phyloP scores from a whole-genome alignment of 345 rosid species.

The Lagerstroemia speciosa region DNA sequence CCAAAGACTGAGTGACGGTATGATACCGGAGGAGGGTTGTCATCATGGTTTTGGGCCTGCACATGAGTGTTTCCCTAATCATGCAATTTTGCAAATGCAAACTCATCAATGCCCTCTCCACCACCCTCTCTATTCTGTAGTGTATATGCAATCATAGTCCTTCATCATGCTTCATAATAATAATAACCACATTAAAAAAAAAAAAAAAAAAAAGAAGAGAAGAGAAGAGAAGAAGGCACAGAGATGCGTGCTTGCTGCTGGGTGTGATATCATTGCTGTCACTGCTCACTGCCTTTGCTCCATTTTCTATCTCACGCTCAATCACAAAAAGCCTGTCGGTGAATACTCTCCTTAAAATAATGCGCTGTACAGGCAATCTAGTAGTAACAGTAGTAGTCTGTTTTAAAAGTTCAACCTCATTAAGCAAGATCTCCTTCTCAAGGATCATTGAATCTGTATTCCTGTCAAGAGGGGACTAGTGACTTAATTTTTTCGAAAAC shows the following conservation, averaged over 20 bases:
- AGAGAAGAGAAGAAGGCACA: not conserved
- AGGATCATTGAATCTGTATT: too few relatives aligned
- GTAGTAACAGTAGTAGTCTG: too few relatives aligned
- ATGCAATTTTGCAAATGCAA: not conserved
- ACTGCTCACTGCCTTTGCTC: not conserved
- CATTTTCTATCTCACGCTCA: too few relatives aligned
- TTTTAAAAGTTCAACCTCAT: too few relatives aligned
- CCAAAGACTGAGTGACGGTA: too few relatives aligned
- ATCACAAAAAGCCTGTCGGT: too few relatives aligned
- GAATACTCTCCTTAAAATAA: not conserved
- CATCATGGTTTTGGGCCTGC: not conserved
- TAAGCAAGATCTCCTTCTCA: too few relatives aligned
- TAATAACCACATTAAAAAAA: not conserved
- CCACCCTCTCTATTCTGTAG: not conserved
- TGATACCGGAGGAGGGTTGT: too few relatives aligned
- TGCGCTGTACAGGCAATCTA: too few relatives aligned
- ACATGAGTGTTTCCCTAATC: not conserved
- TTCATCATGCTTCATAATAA: constrained; percentile 4
- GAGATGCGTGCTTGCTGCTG: not conserved
- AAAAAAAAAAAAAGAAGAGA: not conserved
- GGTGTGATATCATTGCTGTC: not conserved
- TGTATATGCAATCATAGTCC: not conserved
- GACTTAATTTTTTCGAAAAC: too few relatives aligned
- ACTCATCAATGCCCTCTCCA: not conserved
- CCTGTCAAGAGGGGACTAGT: too few relatives aligned